Evolutionary conservation across 495 filamentous ascomycete genomes (phyloP), one percentile per base, ranked within the genome.

Genomic region (Trichoderma virens): DNA sequence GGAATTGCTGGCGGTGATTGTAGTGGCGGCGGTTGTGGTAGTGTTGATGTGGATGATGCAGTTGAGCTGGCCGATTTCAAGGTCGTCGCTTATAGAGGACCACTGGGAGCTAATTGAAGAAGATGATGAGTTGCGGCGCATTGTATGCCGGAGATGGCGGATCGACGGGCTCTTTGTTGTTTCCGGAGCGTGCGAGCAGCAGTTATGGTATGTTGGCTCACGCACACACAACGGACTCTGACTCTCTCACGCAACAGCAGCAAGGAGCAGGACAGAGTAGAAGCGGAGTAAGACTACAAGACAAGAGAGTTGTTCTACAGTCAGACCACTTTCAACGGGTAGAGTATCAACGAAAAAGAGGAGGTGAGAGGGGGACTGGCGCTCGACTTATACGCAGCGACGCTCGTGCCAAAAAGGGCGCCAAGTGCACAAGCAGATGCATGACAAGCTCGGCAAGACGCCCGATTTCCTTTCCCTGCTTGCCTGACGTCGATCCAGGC

Each of bases 401-500:
- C 5, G 23, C 8, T 27, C 23, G 8, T 28, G 23, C 7, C 51
- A 56, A 56, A 30, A 28, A 28, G 25, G 51, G 51, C 41, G 11
- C 51, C 23, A 30, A 56, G 47, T 8, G 8, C 27, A 4, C 32
- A 4, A 11, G 32, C 18, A n/a, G 18, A 45, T 45, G 41, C 41
- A 45, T 18, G 41, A 45, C 41, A 45, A 30, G 51, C 27, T 56
- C 51, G 25, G 51, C 51, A 56, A 28, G 51, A 56, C 41, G 41
- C 41, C 41, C 32, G 41, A 45, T 18, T 45, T 45, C 16, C 51
- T 23, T 9, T n/a, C 27, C 16, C 11, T 16, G 45, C 20, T 56
- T 30, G 51, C 51, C 51, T 56, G 51, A 56, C 51, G 51, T 56
- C 51, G 51, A 56, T 56, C 51, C 51, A 56, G 51, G 25, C 14